A percentile compares a stretch with the other conserved stretches of the same genome.
Conservation (phyloP, 371 early-diverging fungal genomes). For the Mucor saturninus region DNA sequence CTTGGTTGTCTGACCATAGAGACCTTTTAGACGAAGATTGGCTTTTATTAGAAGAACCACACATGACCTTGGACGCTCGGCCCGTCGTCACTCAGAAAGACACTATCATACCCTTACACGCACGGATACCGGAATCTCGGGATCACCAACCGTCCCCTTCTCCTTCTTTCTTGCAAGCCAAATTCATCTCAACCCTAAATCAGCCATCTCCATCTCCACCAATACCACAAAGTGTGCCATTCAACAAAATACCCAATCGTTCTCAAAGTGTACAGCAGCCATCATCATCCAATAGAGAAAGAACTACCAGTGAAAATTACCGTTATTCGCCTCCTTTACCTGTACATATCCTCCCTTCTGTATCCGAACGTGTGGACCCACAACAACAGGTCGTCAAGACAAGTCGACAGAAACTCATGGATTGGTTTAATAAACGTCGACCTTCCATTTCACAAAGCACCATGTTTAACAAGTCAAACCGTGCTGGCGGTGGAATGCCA, state of each 20-base stretch:
- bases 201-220: conserved; percentile 10
- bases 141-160: neutral
- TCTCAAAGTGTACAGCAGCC: conserved; percentile 24
- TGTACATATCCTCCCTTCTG: conserved; percentile 24
- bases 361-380: conserved; percentile 31
- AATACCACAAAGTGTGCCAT: conserved; percentile 21
- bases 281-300: conserved; percentile 14
- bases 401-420: conserved; percentile 66
- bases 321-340: conserved; percentile 1
- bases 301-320: conserved; percentile 24
- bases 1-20: conserved; percentile 37
- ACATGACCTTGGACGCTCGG: conserved; percentile 6
- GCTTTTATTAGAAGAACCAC: neutral
- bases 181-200: conserved; percentile 46
- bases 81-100: conserved; percentile 2
- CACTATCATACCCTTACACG: conserved; percentile 1
- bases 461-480: conserved; percentile 10
- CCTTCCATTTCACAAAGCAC: conserved; percentile 21
- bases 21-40: conserved; percentile 9
- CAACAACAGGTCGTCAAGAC: conserved; percentile 11
- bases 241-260: conserved; percentile 38
- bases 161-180: conserved; percentile 44
- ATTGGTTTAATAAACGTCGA: conserved; percentile 66
- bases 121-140: conserved; percentile 20
- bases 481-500: neutral